Conservation (phyloP, 176 grass and related monocot genomes). For the Musa itinerans region DNA sequence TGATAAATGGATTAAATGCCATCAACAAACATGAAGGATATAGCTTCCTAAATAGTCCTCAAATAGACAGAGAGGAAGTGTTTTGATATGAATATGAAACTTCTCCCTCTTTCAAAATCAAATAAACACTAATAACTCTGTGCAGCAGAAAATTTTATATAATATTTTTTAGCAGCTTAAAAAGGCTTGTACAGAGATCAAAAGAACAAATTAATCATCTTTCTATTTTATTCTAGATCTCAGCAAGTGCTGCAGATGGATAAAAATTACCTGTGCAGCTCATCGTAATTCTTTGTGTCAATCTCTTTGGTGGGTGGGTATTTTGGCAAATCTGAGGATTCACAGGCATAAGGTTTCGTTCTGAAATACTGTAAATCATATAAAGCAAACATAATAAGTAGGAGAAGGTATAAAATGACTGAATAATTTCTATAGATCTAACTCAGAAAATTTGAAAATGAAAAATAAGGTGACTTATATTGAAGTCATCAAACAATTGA, state of each 20-base stretch:
- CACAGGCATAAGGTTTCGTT: conserved; percentile 62
- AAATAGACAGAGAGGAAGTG: too few relatives aligned
- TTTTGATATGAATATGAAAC: too few relatives aligned
- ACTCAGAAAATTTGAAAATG: background rate
- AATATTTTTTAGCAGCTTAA: background rate
- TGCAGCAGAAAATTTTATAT: background rate
- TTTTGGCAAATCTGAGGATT: conserved; percentile 60
- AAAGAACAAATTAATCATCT: background rate
- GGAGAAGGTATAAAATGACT: background rate
- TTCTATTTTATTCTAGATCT: background rate
- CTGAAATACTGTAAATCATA: conserved; percentile 50
- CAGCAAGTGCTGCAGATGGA: background rate
- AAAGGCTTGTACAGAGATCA: background rate
- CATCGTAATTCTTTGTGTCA: conserved; percentile 55
- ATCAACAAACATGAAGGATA: too few relatives aligned
- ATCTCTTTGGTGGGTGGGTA: conserved; percentile 78
- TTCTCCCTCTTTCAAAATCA: background rate
- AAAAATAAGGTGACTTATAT: too few relatives aligned
- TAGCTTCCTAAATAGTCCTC: too few relatives aligned
- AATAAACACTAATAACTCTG: background rate
- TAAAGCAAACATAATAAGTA: conserved; percentile 3
- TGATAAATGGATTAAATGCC: too few relatives aligned
- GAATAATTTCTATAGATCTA: background rate
- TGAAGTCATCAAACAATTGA: too few relatives aligned
- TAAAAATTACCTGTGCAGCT: conserved; percentile 35